Evolutionary conservation across 495 filamentous ascomycete species (phyloP).

Genomic region (Neurospora africana): DNA sequence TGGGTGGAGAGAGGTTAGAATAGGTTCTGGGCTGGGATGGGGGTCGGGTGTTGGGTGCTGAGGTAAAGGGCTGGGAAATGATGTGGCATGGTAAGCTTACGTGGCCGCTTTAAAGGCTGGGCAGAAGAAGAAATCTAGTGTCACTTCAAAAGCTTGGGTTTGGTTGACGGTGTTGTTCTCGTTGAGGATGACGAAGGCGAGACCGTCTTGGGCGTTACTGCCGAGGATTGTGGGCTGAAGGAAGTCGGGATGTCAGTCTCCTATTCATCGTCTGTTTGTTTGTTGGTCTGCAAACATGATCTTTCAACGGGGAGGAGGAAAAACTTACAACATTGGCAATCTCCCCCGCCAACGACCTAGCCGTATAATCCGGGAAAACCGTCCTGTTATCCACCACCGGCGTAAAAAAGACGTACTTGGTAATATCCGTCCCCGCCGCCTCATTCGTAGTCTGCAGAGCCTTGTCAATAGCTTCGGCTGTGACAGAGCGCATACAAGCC

Average conservation of each 20-base stretch:
- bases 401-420: slow-evolving; percentile 20
- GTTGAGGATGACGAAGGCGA: slow-evolving; percentile 7
- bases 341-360: neutral
- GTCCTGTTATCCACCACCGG: slow-evolving; percentile 10
- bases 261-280: neutral
- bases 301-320: neutral
- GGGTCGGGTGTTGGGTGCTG: neutral
- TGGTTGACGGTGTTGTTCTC: slow-evolving; percentile 4
- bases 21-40: neutral
- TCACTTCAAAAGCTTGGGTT: slow-evolving; percentile 2
- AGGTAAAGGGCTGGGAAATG: neutral
- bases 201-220: slow-evolving; percentile 13
- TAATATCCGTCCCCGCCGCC: slow-evolving; percentile 8
- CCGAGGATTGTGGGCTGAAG: slow-evolving; percentile 13
- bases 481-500: slow-evolving; percentile 34
- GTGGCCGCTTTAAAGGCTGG: slow-evolving; percentile 12
- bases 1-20: neutral
- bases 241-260: neutral
- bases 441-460: slow-evolving; percentile 27
- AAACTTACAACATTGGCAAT: slow-evolving; percentile 13
- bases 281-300: neutral
- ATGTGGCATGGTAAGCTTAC: neutral
- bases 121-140: slow-evolving; percentile 17
- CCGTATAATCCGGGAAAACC: slow-evolving; percentile 37
- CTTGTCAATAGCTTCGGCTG: slow-evolving; percentile 16